Percentiles rank a stretch among this genome's conserved stretches.
These are phyloP conservation scores for Solanum raphanifolium DNA, from an alignment of 257 asterid species.

Conservation along the genomic window DNA sequence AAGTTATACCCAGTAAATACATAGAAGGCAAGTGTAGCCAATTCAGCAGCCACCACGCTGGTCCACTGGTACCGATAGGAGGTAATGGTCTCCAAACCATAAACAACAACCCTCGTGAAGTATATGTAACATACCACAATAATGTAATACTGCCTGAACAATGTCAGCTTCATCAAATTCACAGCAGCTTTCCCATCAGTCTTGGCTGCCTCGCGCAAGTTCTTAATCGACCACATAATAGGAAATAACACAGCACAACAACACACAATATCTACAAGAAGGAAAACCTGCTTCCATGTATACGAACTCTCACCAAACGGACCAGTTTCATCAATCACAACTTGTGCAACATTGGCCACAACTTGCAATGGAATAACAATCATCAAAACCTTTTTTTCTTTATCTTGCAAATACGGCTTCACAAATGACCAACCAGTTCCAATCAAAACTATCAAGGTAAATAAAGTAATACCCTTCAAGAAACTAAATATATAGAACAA, in stretches of 20 bases:
- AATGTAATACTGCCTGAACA: neutral
- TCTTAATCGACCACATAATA: neutral
- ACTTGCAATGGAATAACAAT: neutral
- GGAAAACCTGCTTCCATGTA: neutral
- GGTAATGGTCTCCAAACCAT: neutral
- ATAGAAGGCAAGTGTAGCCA: constrained; percentile 75
- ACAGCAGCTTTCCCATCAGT: neutral
- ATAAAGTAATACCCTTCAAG: neutral
- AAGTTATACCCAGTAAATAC: constrained; percentile 66
- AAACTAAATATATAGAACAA: neutral
- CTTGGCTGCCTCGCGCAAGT: neutral
- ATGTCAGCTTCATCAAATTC: neutral
- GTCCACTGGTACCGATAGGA: neutral
- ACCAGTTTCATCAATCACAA: neutral
- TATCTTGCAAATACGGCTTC: constrained; percentile 1
- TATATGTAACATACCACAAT: neutral
- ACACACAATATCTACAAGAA: neutral
- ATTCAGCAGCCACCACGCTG: constrained; percentile 51
- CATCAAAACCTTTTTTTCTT: neutral
- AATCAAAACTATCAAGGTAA: neutral
- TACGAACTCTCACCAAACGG: neutral
- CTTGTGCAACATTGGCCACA: neutral
- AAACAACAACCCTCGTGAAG: neutral
- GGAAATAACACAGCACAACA: neutral
- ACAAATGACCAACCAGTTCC: constrained; percentile 1